Evolutionary conservation across 257 asterid genomes (phyloP).

Genomic region (Mitragyna speciosa): DNA sequence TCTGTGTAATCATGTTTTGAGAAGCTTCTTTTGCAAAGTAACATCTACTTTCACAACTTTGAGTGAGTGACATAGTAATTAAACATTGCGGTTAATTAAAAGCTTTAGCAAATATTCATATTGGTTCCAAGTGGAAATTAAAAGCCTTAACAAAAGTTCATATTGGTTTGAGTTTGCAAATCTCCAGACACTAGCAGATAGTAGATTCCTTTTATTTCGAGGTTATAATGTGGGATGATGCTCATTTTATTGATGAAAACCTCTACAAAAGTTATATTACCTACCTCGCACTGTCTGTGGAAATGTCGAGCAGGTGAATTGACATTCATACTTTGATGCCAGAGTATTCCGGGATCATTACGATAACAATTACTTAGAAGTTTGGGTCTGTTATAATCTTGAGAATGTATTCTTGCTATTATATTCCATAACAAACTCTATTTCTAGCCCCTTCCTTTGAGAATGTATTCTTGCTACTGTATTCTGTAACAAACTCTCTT

Average conservation of each 20-base stretch:
- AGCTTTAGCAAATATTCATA: too few species aligned
- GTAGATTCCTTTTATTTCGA: background rate
- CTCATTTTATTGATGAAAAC: too few species aligned
- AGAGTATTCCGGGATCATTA: background rate
- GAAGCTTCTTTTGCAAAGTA: background rate
- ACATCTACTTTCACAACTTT: background rate
- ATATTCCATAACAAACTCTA: background rate
- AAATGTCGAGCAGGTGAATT: background rate
- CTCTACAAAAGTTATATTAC: too few species aligned
- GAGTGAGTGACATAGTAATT: too few species aligned
- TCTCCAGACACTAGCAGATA: background rate
- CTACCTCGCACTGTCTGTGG: background rate
- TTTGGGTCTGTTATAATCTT: background rate
- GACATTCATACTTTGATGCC: background rate
- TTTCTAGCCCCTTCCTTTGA: too few species aligned
- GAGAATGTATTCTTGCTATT: too few species aligned
- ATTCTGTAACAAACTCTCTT: too few species aligned
- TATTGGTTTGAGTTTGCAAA: background rate
- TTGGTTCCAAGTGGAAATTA: background rate
- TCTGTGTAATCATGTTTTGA: background rate
- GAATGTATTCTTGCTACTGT: too few species aligned
- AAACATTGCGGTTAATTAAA: background rate
- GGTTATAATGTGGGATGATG: background rate
- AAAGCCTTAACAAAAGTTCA: background rate
- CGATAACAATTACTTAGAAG: too few species aligned